Evolutionary conservation across 306 rosid genomes (phyloP), one percentile per base, ranked within the genome.

Genomic region (Gastrolobium bilobum): DNA sequence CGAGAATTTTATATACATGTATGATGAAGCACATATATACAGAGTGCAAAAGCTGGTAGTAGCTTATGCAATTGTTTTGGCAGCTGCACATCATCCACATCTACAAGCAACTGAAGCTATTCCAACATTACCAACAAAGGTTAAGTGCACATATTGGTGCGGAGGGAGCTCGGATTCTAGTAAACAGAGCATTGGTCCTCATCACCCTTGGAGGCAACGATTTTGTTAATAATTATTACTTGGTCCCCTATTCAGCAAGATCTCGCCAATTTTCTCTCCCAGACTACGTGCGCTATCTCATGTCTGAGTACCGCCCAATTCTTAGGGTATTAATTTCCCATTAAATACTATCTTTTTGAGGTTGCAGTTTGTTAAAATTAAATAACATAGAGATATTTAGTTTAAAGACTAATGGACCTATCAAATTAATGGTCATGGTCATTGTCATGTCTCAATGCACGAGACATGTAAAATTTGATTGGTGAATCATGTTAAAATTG

Each of bases 241-340:
- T 90, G 79, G 85, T 93, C 29, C 98, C 98, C 1, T 89, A 44
- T 83, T 93, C 98, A 13, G 86, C 93, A n/a, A 90, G 98, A 85
- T 93, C 98, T 83, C 97, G 93, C 61, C 97, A 93, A 20, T 93
- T 70, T 76, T 52, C 98, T 58, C 98, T 93, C 50, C 98, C 98
- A 0, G 88, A 93, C 64, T 93, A 90, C 43, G 97, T 93, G 3
- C 84, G 60, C 52, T 91, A 79, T 61, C 57, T 93, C 82, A 83
- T 91, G 15, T 91, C 95, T 0, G 97, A 93, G 84, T 93, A 93
- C 47, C 91, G 88, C 33, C 83, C 66, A 78, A 10, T 89, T 57
- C 84, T 92, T 0, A 51, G 0, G 93, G 97, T 91, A 89, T 14
- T 50, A 3, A 34, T 59, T 59, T 37, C 56, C 46, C 34, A 68